Percentiles rank a stretch among this genome's conserved stretches.
Conservation (phyloP, 2,329 filamentous ascomycete species). For the Pseudogymnoascus sp. region DNA sequence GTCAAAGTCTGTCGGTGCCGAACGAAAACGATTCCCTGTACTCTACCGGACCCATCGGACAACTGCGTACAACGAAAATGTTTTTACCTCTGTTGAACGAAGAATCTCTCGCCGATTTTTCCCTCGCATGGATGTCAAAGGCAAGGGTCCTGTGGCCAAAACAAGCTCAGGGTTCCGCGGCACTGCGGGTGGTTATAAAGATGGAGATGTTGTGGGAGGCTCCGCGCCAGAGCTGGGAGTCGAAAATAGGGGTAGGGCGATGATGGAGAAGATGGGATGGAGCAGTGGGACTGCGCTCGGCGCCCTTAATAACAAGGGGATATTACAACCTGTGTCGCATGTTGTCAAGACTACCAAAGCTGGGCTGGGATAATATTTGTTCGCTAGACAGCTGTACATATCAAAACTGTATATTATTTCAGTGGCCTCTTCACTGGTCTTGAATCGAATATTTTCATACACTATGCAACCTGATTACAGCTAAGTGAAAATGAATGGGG, state of each 20-base stretch:
- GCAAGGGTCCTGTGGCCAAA: slow-evolving; percentile 24
- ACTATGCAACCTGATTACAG: background rate
- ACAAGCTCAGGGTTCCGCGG: slow-evolving; percentile 29
- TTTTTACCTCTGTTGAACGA: slow-evolving; percentile 42
- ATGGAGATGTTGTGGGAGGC: slow-evolving; percentile 84
- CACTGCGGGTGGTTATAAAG: slow-evolving; percentile 54
- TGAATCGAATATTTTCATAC: background rate
- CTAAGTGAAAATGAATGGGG: background rate
- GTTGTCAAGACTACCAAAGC: slow-evolving; percentile 81
- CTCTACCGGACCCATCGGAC: slow-evolving; percentile 70
- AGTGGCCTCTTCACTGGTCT: background rate
- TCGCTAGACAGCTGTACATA: background rate
- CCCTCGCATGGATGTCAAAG: slow-evolving; percentile 41
- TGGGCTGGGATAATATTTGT: slow-evolving; percentile 54
- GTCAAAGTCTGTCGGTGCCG: slow-evolving; percentile 75
- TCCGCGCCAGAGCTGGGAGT: slow-evolving; percentile 75
- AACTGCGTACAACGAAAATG: slow-evolving; percentile 48
- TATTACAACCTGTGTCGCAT: slow-evolving; percentile 76
- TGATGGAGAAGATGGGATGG: slow-evolving; percentile 99
- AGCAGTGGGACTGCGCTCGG: slow-evolving; percentile 78
- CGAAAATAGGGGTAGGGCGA: slow-evolving; percentile 75
- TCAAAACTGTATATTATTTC: slow-evolving; percentile 6
- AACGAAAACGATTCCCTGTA: slow-evolving; percentile 65
- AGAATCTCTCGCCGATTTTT: slow-evolving; percentile 49
- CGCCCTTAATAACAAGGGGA: slow-evolving; percentile 75